phyloP scores from a whole-genome alignment of 495 filamentous ascomycete species.

The Zalerion maritima region DNA sequence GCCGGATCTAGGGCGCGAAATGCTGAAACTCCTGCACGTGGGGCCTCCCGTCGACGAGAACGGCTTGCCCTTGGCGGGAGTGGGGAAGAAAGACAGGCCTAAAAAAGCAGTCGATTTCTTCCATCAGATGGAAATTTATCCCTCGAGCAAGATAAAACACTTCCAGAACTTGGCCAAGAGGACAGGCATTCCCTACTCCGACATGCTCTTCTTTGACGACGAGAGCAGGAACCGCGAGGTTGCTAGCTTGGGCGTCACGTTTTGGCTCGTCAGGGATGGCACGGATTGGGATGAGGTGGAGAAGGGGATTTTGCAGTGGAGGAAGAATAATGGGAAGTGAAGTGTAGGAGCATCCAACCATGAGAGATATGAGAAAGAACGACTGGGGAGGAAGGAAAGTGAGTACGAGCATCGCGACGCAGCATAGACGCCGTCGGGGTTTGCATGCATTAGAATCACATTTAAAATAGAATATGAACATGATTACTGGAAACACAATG shows the following conservation, averaged over 20 bases:
- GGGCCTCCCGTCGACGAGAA: slow-evolving; percentile 25
- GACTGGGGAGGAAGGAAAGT: no score
- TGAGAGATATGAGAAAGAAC: no score
- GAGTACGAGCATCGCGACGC: no score
- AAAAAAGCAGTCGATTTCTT: slow-evolving; percentile 58
- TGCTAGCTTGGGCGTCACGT: slow-evolving; percentile 68
- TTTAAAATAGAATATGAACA: no score
- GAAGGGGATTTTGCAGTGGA: slow-evolving; percentile 67
- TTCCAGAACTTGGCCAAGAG: slow-evolving; percentile 56
- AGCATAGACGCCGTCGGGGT: no score
- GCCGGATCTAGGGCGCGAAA: slow-evolving; percentile 65
- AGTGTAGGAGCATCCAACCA: background rate
- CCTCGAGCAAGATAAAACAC: slow-evolving; percentile 72
- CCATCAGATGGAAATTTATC: slow-evolving; percentile 80
- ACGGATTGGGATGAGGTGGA: slow-evolving; percentile 69
- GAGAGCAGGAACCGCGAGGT: slow-evolving; percentile 79
- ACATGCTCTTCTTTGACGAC: slow-evolving; percentile 97
- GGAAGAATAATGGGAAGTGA: slow-evolving; percentile 45
- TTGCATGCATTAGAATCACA: no score
- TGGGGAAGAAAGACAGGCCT: slow-evolving; percentile 21
- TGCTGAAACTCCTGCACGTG: slow-evolving; percentile 61
- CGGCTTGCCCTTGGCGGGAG: slow-evolving; percentile 2
- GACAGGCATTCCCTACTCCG: slow-evolving; percentile 51
- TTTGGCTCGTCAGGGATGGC: slow-evolving; percentile 67
- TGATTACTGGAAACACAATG: no score